These are phyloP conservation scores for Fusarium sp. DNA, from an alignment of 2,329 filamentous ascomycete genomes.

Conservation along the genomic window DNA sequence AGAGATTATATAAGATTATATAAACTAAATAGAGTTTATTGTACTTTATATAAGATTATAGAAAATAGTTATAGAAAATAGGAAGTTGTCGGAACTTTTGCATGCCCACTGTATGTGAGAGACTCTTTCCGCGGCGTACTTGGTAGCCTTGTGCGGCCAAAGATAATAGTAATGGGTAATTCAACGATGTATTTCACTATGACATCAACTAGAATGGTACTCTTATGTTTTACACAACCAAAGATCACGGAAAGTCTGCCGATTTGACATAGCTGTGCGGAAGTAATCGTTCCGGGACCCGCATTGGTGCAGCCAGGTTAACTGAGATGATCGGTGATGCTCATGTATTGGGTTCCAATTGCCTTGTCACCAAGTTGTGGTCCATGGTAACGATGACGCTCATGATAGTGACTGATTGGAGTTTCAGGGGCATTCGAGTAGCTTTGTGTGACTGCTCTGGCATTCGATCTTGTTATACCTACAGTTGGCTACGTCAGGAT, in stretches of 20 bases:
- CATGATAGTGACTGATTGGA: background rate
- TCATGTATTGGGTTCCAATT: background rate
- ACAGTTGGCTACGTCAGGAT: conserved; percentile 1
- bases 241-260: conserved; percentile 8
- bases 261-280: conserved; percentile 15
- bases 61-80: too few species aligned
- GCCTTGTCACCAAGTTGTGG: background rate
- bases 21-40: too few species aligned
- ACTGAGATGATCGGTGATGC: conserved; percentile 13
- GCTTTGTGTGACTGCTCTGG: conserved; percentile 17
- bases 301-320: conserved; percentile 26
- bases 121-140: too few species aligned
- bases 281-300: conserved; percentile 17
- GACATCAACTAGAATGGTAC: background rate
- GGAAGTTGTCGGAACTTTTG: too few species aligned
- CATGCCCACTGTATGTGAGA: too few species aligned
- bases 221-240: conserved; percentile 1
- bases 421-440: conserved; percentile 8
- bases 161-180: too few species aligned
- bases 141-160: too few species aligned
- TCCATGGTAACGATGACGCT: background rate
- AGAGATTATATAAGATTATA: too few species aligned
- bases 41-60: too few species aligned
- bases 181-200: background rate
- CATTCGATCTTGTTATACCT: conserved; percentile 7